Evolutionary conservation across 2,329 filamentous ascomycete species (phyloP).

Genomic region (Fusarium sp.): DNA sequence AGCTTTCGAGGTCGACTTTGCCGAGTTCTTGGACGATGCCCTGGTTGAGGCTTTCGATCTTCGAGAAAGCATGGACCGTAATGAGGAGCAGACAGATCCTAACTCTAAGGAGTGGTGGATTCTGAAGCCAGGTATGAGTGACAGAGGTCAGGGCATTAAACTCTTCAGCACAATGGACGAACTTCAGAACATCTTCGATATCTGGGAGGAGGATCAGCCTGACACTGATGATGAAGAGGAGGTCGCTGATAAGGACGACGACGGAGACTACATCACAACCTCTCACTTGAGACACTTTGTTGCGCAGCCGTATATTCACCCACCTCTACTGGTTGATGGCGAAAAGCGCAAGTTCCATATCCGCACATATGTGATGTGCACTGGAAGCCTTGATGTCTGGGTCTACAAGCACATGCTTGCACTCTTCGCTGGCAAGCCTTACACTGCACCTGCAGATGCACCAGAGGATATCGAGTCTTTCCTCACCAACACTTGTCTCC

Average conservation of each 20-base stretch:
- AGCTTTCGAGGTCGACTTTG: slow-evolving; percentile 94
- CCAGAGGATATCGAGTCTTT: slow-evolving; percentile 74
- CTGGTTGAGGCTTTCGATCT: slow-evolving; percentile 91
- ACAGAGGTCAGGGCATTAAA: slow-evolving; percentile 91
- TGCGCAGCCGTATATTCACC: slow-evolving; percentile 93
- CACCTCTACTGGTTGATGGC: slow-evolving; percentile 76
- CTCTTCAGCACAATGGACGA: slow-evolving; percentile 88
- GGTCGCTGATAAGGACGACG: slow-evolving; percentile 50
- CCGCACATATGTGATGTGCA: slow-evolving; percentile 86
- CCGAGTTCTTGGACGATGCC: slow-evolving; percentile 95
- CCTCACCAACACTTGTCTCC: slow-evolving; percentile 95
- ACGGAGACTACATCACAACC: slow-evolving; percentile 74
- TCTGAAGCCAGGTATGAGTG: slow-evolving; percentile 96
- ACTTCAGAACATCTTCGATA: slow-evolving; percentile 88
- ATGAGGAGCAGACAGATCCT: slow-evolving; percentile 55
- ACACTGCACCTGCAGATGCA: slow-evolving; percentile 71
- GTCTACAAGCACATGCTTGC: slow-evolving; percentile 94
- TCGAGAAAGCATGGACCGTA: slow-evolving; percentile 78
- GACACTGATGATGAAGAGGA: slow-evolving; percentile 74
- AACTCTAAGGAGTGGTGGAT: slow-evolving; percentile 90
- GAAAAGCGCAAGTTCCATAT: slow-evolving; percentile 91
- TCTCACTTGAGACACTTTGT: slow-evolving; percentile 96
- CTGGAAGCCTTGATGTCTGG: slow-evolving; percentile 82
- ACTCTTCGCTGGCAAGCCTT: slow-evolving; percentile 84
- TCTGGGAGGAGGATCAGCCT: slow-evolving; percentile 80